Evolutionary conservation across 2,329 filamentous ascomycete species (phyloP), one percentile per base, ranked within the genome.

Genomic region (Arthroderma sp.): DNA sequence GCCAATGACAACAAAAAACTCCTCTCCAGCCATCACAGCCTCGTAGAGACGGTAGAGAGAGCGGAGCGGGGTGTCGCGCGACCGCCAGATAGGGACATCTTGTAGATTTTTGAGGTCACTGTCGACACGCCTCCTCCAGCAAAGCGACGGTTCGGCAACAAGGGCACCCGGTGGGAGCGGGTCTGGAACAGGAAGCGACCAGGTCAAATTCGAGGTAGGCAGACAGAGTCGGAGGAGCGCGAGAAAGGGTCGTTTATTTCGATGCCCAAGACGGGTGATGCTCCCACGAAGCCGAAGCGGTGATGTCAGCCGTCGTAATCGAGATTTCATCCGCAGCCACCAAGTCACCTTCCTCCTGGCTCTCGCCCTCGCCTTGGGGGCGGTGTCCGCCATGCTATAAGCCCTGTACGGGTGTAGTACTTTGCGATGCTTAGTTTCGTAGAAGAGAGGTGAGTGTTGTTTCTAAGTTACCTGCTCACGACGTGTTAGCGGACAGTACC

Each of bases 31-130:
- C 4, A 55, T 56, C 19, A 61, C 55, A 9, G 57, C 57, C 35
- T 66, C 63, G 23, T 65, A 66, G 8, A 66, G 59, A n/a, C 65
- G 64, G 54, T 65, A 66, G 15, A 66, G 56, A 11, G 63, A 65
- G 15, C 62, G 60, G 4, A 66, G 35, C 8, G 63, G 63, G 5
- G 63, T 65, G 49, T 66, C 64, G 17, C 64, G 62, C 35, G 61
- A 59, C 15, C 62, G 60, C 61, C 60, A 65, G 13, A 63, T 54
- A 3, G 63, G 62, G 6, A 44, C 21, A 44, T 1, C 41, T 15
- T 44, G 41, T 25, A 43, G 41, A 19, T 56, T 61, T 19, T 59
- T 61, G 25, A 61, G 43, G 21, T 58, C 49, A 2, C 21, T 41
- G 17, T 61, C 51, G n/a, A 37, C 31, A 17, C 55, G 58, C 9